Base-by-base conservation (phyloP, 2,329 filamentous ascomycete genomes). In the Arthroderma uncinatum region DNA sequence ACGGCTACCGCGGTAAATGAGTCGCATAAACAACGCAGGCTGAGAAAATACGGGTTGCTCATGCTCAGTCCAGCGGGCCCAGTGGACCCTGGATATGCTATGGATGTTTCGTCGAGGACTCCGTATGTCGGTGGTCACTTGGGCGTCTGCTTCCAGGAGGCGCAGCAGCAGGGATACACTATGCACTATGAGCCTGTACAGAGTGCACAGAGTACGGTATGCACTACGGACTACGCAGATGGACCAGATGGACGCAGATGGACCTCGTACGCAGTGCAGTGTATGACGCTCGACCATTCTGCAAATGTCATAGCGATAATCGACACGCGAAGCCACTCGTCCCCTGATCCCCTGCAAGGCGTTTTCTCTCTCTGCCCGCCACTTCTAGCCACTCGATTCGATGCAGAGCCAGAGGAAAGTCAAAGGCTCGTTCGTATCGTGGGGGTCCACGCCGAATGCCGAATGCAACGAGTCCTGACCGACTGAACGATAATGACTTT, bases 301-400 rank as follows among this genome's bases (percentile, higher is more conserved):
- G 28, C 3, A 30, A 30, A 7, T 30, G 28, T 30, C 28, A 30
- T 30, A 30, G 28, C 28, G 28, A 30, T 14, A 1, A 6, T 14
- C 25, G 47, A 23, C 25, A 50, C 47, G 47, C 23, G 47, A 50
- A 50, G 25, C 47, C 23, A 42, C 39, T 42, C 33, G 33, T 12
- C 47, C 47, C 47, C 47, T 50, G 47, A 50, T 50, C 47, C 47
- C 23, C 47, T 50, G 47, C 47, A 50, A 50, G 47, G 47, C 47
- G 47, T 50, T 30, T 48, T 50, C 25, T 4, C 47, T 30, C 23
- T 30, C 23, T 30, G 28, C 7, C 47, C 47, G 47, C 47, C 47
- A 50, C 47, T 50, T 50, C 47, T 33, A 50, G 47, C 47, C 47
- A 50, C 47, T 12, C 1, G 14, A 33, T 50, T 14, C 25, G 14